Percentiles rank a stretch among this genome's conserved stretches.
These are phyloP conservation scores for Scytalidium lignicola DNA, from an alignment of 2,329 filamentous ascomycete species.

Conservation along the genomic window DNA sequence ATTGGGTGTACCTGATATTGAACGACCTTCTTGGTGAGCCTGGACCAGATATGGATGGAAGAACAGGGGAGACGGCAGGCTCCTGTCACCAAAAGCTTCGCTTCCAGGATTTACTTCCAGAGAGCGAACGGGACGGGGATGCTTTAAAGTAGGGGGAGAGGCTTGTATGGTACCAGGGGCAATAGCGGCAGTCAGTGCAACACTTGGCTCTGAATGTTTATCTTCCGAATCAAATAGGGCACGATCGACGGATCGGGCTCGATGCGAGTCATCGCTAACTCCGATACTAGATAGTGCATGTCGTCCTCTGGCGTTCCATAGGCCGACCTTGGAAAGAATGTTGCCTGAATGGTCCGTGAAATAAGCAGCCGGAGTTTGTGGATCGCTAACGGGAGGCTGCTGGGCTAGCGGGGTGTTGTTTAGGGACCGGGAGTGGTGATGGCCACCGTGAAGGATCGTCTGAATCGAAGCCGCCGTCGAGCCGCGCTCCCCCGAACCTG, in stretches of 20 bases:
- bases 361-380: slow-evolving; percentile 13
- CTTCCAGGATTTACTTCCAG: slow-evolving; percentile 17
- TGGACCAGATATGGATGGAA: slow-evolving; percentile 23
- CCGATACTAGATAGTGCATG: slow-evolving; percentile 31
- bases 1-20: slow-evolving; percentile 20
- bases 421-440: slow-evolving; percentile 32
- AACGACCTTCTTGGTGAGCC: slow-evolving; percentile 15
- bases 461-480: slow-evolving; percentile 26
- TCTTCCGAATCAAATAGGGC: slow-evolving; percentile 53
- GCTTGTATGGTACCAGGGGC: slow-evolving; percentile 48
- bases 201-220: slow-evolving; percentile 58
- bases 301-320: slow-evolving; percentile 17
- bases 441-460: slow-evolving; percentile 24
- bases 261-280: slow-evolving; percentile 39
- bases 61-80: slow-evolving; percentile 22
- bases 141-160: slow-evolving; percentile 9
- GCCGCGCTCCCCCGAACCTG: slow-evolving; percentile 31
- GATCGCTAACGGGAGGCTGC: slow-evolving; percentile 1
- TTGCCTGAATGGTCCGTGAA: slow-evolving; percentile 24
- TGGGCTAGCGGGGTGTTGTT: slow-evolving; percentile 11
- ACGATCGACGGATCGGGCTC: slow-evolving; percentile 61
- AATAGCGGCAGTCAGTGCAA: slow-evolving; percentile 57
- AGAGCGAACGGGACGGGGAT: slow-evolving; percentile 15
- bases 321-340: slow-evolving; percentile 16
- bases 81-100: slow-evolving; percentile 11